Percentiles rank a stretch among this genome's conserved stretches.
These are phyloP conservation scores for Fusarium sp. DNA, from an alignment of 2,329 filamentous ascomycete species.

Conservation along the genomic window DNA sequence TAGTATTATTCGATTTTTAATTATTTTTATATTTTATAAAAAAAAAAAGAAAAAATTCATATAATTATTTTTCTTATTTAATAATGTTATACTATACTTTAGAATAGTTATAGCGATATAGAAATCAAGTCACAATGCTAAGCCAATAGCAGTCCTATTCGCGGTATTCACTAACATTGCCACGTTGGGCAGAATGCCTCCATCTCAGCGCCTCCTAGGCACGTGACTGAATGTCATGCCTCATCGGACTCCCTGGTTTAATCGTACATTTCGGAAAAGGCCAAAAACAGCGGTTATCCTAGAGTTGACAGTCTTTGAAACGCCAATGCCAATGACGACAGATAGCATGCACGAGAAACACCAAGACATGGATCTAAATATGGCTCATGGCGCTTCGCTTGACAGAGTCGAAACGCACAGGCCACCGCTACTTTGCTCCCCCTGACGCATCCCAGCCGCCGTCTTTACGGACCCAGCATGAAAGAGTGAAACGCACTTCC, in stretches of 20 bases:
- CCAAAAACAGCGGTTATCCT: conserved; percentile 3
- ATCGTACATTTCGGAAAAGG: neutral
- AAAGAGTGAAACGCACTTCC: conserved; percentile 37
- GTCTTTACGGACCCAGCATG: conserved; percentile 13
- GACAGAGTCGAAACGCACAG: conserved; percentile 24
- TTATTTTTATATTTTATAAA: too few relatives aligned
- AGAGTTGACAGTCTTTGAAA: neutral
- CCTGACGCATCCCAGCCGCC: conserved; percentile 11
- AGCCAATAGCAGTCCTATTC: neutral
- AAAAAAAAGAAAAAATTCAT: too few relatives aligned
- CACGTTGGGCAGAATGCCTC: neutral
- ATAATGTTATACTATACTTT: too few relatives aligned
- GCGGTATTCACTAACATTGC: neutral
- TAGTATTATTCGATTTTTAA: too few relatives aligned
- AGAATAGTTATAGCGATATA: too few relatives aligned
- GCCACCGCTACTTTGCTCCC: conserved; percentile 16
- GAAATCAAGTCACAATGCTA: neutral
- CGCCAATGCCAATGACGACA: conserved; percentile 18
- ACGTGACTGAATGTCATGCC: neutral
- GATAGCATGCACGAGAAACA: conserved; percentile 18
- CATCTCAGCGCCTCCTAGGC: neutral
- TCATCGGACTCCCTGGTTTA: conserved; percentile 6
- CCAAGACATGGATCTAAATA: conserved; percentile 20
- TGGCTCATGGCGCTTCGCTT: conserved; percentile 36
- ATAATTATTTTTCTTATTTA: too few relatives aligned